Evolutionary conservation across 805 yeast genomes (phyloP), one percentile per base, ranked within the genome.

Genomic region (Ascoidea rubescens): DNA sequence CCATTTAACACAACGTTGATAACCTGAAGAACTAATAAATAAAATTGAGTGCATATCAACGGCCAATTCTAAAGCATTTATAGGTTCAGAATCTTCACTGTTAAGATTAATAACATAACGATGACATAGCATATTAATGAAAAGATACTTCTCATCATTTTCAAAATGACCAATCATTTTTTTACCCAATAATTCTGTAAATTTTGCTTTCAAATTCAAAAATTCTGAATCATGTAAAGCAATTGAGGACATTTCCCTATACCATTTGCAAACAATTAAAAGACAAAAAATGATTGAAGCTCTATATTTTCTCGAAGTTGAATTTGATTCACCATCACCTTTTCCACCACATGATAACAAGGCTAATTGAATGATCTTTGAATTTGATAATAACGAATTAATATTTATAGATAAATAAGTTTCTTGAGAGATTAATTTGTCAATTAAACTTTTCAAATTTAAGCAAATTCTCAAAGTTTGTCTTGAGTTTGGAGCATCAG

Each of bases 1-100:
- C 95, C 96, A 88, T 58, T 82, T 80, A 60, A 87, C 75, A 67
- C 96, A 87, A 51, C 95, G 70, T 65, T 88, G 96, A 64, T 79
- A 88, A 0, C 96, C 96, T 7, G 83, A 70, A 0, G 95, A 79
- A 1, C 88, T 82, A 59, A 89, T 86, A 16, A 87, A 82, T 28
- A 75, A 73, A 7, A 90, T 81, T 8, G 85, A 77, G 58, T 88
- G 96, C 77, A 81, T 78, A 62, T 88, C 96, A 31, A 86, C 88
- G 0, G 96, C 95, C 60, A 87, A 65, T 63, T 88, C 96, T 56
- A 88, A 67, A 0, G 89, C 95, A 65, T 78, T 83, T n/a, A 74
- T 66, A 0, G 95, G 91, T 4, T 64, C 71, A 0, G 80, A 66
- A 57, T 83, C 89, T 32, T 63, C 72, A 49, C 79, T 84, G 58